These are phyloP conservation scores for Ophiostoma triangulosporum DNA, from an alignment of 2,329 filamentous ascomycete genomes.

Conservation along the genomic window DNA sequence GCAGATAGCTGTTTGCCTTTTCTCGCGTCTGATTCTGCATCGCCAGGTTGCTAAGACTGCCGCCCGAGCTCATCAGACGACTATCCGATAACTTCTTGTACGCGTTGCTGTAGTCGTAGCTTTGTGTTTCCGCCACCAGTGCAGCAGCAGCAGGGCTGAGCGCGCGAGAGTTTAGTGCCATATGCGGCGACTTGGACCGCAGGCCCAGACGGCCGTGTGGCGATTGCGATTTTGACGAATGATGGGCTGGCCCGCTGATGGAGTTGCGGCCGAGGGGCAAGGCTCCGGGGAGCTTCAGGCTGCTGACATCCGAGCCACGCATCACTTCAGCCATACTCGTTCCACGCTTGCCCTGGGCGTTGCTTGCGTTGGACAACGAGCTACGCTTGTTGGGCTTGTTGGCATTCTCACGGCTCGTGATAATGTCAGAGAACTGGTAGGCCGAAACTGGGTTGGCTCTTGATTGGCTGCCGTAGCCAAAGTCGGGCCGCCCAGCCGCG, in stretches of 20 bases:
- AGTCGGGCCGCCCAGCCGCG: conserved; percentile 23
- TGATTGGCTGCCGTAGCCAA: conserved; percentile 19
- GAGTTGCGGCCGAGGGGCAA: conserved; percentile 25
- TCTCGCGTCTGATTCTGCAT: conserved; percentile 32
- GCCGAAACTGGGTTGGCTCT: conserved; percentile 32
- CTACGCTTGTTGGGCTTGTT: conserved; percentile 33
- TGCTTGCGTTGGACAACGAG: conserved; percentile 16
- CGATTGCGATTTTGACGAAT: conserved; percentile 35
- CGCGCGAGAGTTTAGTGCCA: conserved; percentile 19
- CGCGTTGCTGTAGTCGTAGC: conserved; percentile 54
- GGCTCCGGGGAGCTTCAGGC: conserved; percentile 33
- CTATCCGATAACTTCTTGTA: conserved; percentile 62
- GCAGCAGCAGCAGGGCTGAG: conserved; percentile 26
- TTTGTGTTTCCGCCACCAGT: conserved; percentile 44
- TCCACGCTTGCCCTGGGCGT: conserved; percentile 10
- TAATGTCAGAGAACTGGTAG: conserved; percentile 49
- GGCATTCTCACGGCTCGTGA: conserved; percentile 33
- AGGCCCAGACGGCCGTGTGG: conserved; percentile 37
- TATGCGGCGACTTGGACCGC: conserved; percentile 33
- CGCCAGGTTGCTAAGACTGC: conserved; percentile 47
- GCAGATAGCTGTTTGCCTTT: conserved; percentile 28
- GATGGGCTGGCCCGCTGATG: conserved; percentile 17
- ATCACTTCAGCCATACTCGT: conserved; percentile 39
- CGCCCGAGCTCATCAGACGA: conserved; percentile 49
- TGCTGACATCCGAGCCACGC: conserved; percentile 35